phyloP scores from a whole-genome alignment of 495 filamentous ascomycete genomes.

The Neurospora sp. region DNA sequence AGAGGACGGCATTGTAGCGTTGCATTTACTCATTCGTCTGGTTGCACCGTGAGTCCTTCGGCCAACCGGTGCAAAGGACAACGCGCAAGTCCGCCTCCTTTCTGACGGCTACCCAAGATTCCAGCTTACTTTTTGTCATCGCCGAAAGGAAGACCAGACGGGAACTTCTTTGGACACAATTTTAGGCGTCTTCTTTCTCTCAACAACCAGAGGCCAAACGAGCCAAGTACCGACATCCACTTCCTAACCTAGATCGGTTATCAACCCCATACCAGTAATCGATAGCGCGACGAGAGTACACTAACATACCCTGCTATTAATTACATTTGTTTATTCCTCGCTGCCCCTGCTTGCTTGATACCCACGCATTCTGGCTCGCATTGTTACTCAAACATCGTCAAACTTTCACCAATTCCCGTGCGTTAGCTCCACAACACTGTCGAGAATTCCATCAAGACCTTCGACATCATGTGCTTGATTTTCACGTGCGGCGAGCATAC shows the following conservation, averaged over 20 bases:
- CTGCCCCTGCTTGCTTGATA: neutral
- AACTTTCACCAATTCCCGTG: neutral
- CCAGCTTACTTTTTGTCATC: neutral
- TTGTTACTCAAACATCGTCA: neutral
- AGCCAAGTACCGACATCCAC: neutral
- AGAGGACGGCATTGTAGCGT: neutral
- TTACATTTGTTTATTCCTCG: too few species aligned
- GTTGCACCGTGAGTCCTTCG: neutral
- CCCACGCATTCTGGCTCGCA: neutral
- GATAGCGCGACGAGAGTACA: neutral
- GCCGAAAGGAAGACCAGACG: neutral
- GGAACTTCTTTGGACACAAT: neutral
- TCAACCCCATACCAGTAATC: neutral
- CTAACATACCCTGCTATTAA: neutral
- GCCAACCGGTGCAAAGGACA: neutral
- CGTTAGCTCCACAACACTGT: neutral
- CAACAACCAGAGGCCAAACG: neutral
- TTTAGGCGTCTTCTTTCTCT: neutral
- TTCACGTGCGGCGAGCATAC: conserved; percentile 50
- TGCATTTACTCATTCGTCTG: neutral
- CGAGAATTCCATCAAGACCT: neutral
- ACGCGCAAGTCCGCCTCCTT: neutral
- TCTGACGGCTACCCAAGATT: neutral
- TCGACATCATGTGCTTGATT: conserved; percentile 41
- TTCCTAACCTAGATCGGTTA: neutral